Conservation (phyloP, 805 yeast species). For the Starmerella geochares region DNA sequence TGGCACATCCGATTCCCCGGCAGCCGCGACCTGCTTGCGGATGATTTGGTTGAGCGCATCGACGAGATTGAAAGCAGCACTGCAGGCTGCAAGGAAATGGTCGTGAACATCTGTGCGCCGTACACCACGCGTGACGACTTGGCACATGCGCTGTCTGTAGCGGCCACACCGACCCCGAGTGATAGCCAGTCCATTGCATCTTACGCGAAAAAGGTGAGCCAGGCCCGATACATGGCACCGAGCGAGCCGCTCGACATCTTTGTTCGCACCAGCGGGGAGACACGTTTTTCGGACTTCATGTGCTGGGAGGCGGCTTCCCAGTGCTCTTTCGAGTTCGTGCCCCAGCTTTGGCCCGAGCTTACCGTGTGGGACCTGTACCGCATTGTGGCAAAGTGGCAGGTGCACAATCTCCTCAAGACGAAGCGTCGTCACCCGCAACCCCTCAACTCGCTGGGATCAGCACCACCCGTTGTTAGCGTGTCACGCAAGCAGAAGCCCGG, state of each 20-base stretch:
- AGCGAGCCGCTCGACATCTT: conserved; percentile 72
- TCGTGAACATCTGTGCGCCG: conserved; percentile 61
- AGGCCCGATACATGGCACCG: conserved; percentile 55
- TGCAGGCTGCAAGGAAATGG: conserved; percentile 37
- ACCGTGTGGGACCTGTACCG: conserved; percentile 59
- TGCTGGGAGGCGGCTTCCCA: conserved; percentile 64
- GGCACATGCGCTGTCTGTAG: conserved; percentile 44
- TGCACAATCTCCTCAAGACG: neutral
- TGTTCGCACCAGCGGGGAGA: conserved; percentile 82
- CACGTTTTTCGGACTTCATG: conserved; percentile 77
- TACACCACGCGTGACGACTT: conserved; percentile 90
- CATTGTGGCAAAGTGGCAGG: conserved; percentile 64
- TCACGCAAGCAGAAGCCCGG: neutral
- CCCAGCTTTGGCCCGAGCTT: conserved; percentile 86
- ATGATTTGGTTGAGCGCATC: conserved; percentile 57
- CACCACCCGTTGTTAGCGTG: conserved; percentile 26
- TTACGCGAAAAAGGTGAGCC: neutral
- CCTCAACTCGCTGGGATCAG: conserved; percentile 12
- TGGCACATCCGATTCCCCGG: conserved; percentile 75
- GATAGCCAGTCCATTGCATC: conserved; percentile 25
- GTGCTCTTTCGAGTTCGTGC: conserved; percentile 64
- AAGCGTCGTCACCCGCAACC: neutral
- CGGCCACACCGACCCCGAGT: neutral
- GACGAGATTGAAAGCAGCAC: conserved; percentile 56
- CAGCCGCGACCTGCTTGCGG: conserved; percentile 54